Conservation (phyloP, 1,284 basidiomycete genomes). For the Taiwanofungus camphoratus region DNA sequence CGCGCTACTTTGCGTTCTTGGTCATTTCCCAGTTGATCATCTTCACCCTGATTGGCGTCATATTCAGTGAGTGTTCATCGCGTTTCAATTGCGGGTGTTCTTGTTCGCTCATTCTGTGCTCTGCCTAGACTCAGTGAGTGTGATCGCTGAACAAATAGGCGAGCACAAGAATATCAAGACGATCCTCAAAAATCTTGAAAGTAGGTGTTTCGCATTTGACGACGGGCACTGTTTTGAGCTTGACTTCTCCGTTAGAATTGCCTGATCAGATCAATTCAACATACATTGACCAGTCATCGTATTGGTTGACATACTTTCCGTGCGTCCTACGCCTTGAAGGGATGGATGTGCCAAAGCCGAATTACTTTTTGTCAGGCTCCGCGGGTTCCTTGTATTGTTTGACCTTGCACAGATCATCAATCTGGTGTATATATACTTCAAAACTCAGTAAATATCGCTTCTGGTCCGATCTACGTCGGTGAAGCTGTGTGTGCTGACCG, state of each 20-base stretch:
- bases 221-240: neutral
- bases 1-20: conserved; percentile 88
- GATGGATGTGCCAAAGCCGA: neutral
- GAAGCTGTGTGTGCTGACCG: neutral
- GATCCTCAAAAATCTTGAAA: conserved; percentile 62
- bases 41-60: conserved; percentile 87
- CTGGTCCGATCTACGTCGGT: neutral
- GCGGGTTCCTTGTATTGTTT: conserved; percentile 91
- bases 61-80: conserved; percentile 68
- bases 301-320: conserved; percentile 96
- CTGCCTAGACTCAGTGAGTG: conserved; percentile 52
- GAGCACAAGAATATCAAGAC: conserved; percentile 58
- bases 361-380: conserved; percentile 46
- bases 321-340: conserved; percentile 31
- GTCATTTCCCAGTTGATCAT: conserved; percentile 86
- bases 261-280: conserved; percentile 72
- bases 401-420: conserved; percentile 96
- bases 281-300: conserved; percentile 80
- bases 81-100: too few species aligned
- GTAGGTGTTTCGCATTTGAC: conserved; percentile 34
- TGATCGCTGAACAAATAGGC: conserved; percentile 67
- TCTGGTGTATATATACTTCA: conserved; percentile 80
- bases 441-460: conserved; percentile 49
- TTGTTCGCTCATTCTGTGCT: neutral
- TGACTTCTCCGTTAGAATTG: conserved; percentile 39